A percentile compares a stretch with the other conserved stretches of the same genome.
Conservation (phyloP, 1,284 basidiomycete species). For the Leccinum fallax region DNA sequence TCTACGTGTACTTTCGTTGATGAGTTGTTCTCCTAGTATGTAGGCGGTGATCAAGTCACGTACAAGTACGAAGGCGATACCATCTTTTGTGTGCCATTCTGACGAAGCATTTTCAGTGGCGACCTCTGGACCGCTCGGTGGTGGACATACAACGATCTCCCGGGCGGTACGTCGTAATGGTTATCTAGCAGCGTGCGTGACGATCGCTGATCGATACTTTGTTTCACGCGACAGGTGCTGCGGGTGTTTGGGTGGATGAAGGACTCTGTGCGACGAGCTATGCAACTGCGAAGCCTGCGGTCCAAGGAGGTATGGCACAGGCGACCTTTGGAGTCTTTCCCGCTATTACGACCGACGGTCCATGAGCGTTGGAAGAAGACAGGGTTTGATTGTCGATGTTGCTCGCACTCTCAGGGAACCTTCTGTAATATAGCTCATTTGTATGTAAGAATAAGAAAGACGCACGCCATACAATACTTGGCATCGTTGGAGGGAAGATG, state of each 20-base stretch:
- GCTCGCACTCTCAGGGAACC: no score
- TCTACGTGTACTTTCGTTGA: neutral
- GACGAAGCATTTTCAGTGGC: constrained; percentile 16
- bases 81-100: neutral
- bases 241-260: constrained; percentile 22
- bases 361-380: constrained; percentile 8
- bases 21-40: constrained; percentile 12
- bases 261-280: constrained; percentile 15
- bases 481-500: neutral
- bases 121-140: constrained; percentile 24
- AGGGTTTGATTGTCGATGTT: neutral
- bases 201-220: neutral
- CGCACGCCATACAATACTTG: neutral
- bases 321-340: constrained; percentile 10
- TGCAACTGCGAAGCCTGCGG: neutral
- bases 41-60: constrained; percentile 25
- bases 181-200: neutral
- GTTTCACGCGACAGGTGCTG: constrained; percentile 8
- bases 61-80: constrained; percentile 14
- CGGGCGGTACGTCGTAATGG: constrained; percentile 19
- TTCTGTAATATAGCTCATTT: neutral
- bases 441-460: neutral
- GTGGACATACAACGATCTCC: constrained; percentile 25
- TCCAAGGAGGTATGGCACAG: constrained; percentile 4
- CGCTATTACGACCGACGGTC: neutral